phyloP scores from a whole-genome alignment of 352 stramenopile species.

The Phytopythium kandeliae region DNA sequence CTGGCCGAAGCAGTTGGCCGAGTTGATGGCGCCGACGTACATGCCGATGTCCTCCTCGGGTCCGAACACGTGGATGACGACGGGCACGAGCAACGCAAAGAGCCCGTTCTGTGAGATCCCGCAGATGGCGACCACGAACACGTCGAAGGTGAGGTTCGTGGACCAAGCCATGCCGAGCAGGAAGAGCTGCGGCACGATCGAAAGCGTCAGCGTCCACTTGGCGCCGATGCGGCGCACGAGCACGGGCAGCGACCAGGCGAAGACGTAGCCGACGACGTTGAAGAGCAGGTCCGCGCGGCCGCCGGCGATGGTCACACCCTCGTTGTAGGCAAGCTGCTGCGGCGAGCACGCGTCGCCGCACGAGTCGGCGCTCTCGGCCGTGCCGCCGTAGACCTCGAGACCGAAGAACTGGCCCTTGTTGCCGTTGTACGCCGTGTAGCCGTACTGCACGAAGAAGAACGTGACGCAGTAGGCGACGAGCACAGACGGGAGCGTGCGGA shows the following conservation, averaged over 20 bases:
- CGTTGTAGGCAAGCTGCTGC: conserved; percentile 33
- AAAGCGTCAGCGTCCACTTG: conserved; percentile 33
- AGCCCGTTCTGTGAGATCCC: conserved; percentile 40
- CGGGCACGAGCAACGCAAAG: conserved; percentile 47
- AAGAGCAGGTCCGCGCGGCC: conserved; percentile 32
- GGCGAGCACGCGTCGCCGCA: conserved; percentile 22
- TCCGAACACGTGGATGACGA: conserved; percentile 58
- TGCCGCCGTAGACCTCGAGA: conserved; percentile 35
- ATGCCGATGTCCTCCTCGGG: conserved; percentile 40
- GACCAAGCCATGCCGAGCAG: conserved; percentile 48
- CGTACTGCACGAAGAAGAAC: conserved; percentile 42
- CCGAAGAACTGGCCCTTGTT: conserved; percentile 63
- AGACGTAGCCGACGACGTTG: conserved; percentile 39
- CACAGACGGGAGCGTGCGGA: conserved; percentile 24
- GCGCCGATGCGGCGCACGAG: conserved; percentile 39
- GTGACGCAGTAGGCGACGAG: conserved; percentile 27
- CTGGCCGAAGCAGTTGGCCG: conserved; percentile 60
- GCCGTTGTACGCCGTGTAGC: conserved; percentile 51
- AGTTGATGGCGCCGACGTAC: conserved; percentile 65
- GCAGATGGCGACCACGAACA: conserved; percentile 35
- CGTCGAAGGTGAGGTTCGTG: conserved; percentile 25
- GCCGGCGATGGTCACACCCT: conserved; percentile 41
- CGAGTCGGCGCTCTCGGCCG: conserved; percentile 23
- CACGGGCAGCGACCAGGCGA: conserved; percentile 33
- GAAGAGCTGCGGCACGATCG: conserved; percentile 37